Percentiles rank a stretch among this genome's conserved stretches.
Evolutionary conservation across 1,284 basidiomycete species (phyloP).

Genomic region (Bjerkandera adusta): DNA sequence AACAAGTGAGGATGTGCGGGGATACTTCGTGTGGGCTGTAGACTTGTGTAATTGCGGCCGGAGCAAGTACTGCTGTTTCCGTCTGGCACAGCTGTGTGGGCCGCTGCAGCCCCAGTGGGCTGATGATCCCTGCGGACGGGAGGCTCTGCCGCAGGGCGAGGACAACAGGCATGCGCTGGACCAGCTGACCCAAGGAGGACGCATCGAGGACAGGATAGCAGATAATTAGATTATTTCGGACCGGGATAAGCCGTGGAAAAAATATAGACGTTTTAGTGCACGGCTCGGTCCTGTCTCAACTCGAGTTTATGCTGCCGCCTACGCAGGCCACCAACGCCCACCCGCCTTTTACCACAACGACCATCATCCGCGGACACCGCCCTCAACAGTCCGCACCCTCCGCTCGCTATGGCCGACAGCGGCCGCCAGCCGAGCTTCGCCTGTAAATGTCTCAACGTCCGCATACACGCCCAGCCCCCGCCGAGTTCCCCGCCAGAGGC

Average conservation of each 20-base stretch:
- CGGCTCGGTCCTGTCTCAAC: slow-evolving; percentile 14
- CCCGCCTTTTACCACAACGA: neutral
- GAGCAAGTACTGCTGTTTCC: slow-evolving; percentile 9
- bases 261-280: slow-evolving; percentile 21
- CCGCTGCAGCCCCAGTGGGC: too few relatives aligned
- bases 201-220: too few relatives aligned
- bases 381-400: slow-evolving; percentile 8
- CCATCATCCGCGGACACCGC: neutral
- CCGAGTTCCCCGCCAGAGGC: slow-evolving; percentile 18
- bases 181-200: too few relatives aligned
- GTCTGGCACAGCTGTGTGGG: neutral
- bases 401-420: slow-evolving; percentile 27
- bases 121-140: too few relatives aligned
- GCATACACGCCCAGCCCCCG: slow-evolving; percentile 36
- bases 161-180: too few relatives aligned
- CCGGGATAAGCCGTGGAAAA: slow-evolving; percentile 26
- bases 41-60: slow-evolving; percentile 17
- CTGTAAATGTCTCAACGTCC: slow-evolving; percentile 73
- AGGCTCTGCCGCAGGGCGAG: too few relatives aligned
- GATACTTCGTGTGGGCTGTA: slow-evolving; percentile 8
- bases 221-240: too few relatives aligned
- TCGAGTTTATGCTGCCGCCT: slow-evolving; percentile 8
- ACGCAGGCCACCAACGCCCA: slow-evolving; percentile 8
- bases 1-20: slow-evolving; percentile 37
- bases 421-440: slow-evolving; percentile 36